Base-by-base conservation (phyloP, 1,139 yeast species). In the Candida neerlandica region DNA sequence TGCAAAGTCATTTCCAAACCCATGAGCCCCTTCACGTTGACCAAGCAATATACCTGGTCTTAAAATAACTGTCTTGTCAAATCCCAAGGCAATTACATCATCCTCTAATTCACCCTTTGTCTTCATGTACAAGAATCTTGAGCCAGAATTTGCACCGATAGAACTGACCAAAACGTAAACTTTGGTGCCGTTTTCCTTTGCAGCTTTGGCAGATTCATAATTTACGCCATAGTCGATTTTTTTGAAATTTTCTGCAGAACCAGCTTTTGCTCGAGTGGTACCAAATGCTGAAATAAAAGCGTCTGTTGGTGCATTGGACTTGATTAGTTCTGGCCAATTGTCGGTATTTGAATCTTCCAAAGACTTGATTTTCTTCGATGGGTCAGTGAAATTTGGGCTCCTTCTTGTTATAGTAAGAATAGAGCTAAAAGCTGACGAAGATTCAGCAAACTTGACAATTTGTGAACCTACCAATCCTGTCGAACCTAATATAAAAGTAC, bases 31-130 rank as follows among this genome's bases (percentile, higher is more conserved):
- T n/a, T 71, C 73, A 56, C 95, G 70, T 29, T 80, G 73, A 3
- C 95, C 96, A 11, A 86, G 58, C 40, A 88, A 69, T 0, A 70
- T 62, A 11, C 96, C 96, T 0, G 96, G 96, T 59, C 86, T 76
- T 48, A 89, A 63, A 51, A 89, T 84, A 41, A 87, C 75, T 0
- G 89, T 82, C 48, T 81, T 72, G n/a, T 84, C 84, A 64, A 88
- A 89, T 18, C 73, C 77, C 50, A 88, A 70, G 0, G 70, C 81
- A 44, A 75, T 65, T 4, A 86, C 69, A 46, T 80, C 86, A 39
- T 82, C 74, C 61, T 86, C 94, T 49, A 86, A 70, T 50, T 80
- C 73, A 16, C 92, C 92, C 60, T 86, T 86, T 59, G 82, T 73
- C 56, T 73, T 75, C 45, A 80, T 51, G 60, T 89, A 89, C 1